Percentiles rank a stretch among this genome's conserved stretches.
Conservation (phyloP, 2,329 filamentous ascomycete genomes). For the Capronia americana region DNA sequence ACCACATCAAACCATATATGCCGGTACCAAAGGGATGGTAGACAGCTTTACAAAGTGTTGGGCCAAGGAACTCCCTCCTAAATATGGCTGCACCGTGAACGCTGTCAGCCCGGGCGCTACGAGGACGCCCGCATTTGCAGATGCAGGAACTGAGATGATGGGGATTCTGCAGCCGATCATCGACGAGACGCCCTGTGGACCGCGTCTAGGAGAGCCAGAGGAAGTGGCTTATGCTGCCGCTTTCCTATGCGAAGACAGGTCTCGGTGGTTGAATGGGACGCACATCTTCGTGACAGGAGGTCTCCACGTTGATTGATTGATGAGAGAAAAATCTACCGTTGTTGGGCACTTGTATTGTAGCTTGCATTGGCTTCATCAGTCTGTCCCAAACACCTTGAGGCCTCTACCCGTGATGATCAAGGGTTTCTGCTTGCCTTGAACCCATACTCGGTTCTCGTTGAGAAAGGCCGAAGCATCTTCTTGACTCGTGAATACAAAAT, state of each 20-base stretch:
- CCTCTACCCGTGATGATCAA: conserved; percentile 10
- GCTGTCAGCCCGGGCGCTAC: conserved; percentile 43
- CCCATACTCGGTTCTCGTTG: conserved; percentile 9
- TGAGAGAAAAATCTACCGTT: background rate
- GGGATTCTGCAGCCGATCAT: conserved; percentile 52
- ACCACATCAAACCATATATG: conserved; percentile 46
- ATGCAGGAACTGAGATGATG: conserved; percentile 51
- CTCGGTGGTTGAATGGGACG: conserved; percentile 58
- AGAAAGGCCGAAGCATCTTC: conserved; percentile 11
- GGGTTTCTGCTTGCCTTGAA: conserved; percentile 5
- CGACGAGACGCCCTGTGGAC: conserved; percentile 53
- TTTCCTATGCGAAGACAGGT: conserved; percentile 53
- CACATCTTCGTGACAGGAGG: conserved; percentile 47
- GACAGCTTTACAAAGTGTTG: conserved; percentile 47
- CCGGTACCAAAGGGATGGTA: conserved; percentile 50
- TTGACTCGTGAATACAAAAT: background rate
- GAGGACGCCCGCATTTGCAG: conserved; percentile 43
- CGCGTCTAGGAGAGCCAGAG: conserved; percentile 51
- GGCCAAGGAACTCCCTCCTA: conserved; percentile 40
- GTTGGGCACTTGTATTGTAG: background rate
- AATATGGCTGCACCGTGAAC: conserved; percentile 44
- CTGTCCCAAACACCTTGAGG: conserved; percentile 14
- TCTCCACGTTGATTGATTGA: conserved; percentile 36
- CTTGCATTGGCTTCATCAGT: background rate
- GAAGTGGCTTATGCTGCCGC: conserved; percentile 58